A percentile compares a stretch with the other conserved stretches of the same genome.
phyloP scores from a whole-genome alignment of 805 yeast species.

The Kodamaea restingae region DNA sequence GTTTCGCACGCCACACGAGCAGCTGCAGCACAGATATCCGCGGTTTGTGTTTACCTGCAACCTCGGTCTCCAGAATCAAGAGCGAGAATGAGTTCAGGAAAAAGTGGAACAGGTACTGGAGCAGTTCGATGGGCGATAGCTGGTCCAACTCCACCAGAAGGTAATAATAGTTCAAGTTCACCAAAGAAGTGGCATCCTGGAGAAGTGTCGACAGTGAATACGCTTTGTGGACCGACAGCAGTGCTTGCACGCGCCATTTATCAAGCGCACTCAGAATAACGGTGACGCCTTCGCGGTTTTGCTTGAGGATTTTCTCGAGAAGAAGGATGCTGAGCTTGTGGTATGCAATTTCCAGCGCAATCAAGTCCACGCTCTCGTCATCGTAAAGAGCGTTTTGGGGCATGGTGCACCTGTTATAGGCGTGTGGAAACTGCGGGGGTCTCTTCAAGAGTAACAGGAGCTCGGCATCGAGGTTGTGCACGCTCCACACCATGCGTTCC shows the following conservation, averaged over 20 bases:
- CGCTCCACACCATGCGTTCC: constrained; percentile 32
- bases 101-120: constrained; percentile 40
- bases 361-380: constrained; percentile 22
- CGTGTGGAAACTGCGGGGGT: constrained; percentile 34
- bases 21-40: constrained; percentile 21
- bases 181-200: constrained; percentile 30
- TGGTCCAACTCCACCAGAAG: constrained; percentile 40
- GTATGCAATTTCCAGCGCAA: constrained; percentile 21
- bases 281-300: constrained; percentile 6
- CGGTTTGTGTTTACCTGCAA: constrained; percentile 11
- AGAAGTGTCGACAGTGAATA: constrained; percentile 25
- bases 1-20: constrained; percentile 32
- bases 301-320: constrained; percentile 3
- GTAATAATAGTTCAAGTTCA: constrained; percentile 38
- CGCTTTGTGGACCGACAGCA: constrained; percentile 24
- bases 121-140: constrained; percentile 32
- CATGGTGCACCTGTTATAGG: constrained; percentile 16
- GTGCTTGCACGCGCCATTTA: constrained; percentile 32
- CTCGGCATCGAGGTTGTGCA: constrained; percentile 37
- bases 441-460: constrained; percentile 29
- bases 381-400: constrained; percentile 17
- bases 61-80: constrained; percentile 21
- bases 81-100: constrained; percentile 37
- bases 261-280: constrained; percentile 31
- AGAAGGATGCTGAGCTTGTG: constrained; percentile 5